A percentile compares a stretch with the other conserved stretches of the same genome.
Conservation (phyloP, 2,329 filamentous ascomycete genomes). For the Penicillium psychrosexuale region DNA sequence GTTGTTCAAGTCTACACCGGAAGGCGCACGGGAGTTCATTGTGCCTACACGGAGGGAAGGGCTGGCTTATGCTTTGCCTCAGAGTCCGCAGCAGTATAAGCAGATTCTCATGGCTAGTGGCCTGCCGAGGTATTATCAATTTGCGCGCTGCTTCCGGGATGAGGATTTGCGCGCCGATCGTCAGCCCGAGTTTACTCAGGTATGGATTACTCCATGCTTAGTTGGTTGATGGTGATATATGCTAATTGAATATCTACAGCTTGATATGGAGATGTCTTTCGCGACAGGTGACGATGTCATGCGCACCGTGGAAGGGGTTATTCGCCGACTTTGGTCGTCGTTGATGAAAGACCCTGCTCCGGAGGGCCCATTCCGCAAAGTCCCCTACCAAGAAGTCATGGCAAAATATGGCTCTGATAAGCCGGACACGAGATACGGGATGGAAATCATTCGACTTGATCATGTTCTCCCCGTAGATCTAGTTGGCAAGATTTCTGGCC, state of each 20-base stretch:
- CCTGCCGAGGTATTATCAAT: constrained; percentile 79
- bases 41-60: constrained; percentile 78
- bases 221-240: not conserved
- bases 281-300: constrained; percentile 69
- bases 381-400: constrained; percentile 78
- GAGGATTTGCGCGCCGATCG: constrained; percentile 89
- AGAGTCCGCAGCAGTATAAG: constrained; percentile 98
- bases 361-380: constrained; percentile 51
- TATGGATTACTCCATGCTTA: constrained; percentile 33
- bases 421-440: constrained; percentile 76
- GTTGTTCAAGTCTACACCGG: constrained; percentile 95
- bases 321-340: constrained; percentile 55
- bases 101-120: constrained; percentile 95
- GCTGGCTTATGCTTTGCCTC: constrained; percentile 82
- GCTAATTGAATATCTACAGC: constrained; percentile 45
- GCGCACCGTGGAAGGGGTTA: constrained; percentile 50
- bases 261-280: constrained; percentile 94
- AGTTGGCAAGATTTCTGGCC: constrained; percentile 68
- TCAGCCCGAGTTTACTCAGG: constrained; percentile 95
- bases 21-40: constrained; percentile 90
- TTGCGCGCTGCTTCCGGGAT: constrained; percentile 91
- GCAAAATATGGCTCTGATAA: constrained; percentile 81
- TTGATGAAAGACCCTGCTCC: constrained; percentile 47
- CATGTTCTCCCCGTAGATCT: constrained; percentile 63
- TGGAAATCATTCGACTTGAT: constrained; percentile 64